phyloP scores from a whole-genome alignment of 106 monocot species.

The Acorus calamus region DNA sequence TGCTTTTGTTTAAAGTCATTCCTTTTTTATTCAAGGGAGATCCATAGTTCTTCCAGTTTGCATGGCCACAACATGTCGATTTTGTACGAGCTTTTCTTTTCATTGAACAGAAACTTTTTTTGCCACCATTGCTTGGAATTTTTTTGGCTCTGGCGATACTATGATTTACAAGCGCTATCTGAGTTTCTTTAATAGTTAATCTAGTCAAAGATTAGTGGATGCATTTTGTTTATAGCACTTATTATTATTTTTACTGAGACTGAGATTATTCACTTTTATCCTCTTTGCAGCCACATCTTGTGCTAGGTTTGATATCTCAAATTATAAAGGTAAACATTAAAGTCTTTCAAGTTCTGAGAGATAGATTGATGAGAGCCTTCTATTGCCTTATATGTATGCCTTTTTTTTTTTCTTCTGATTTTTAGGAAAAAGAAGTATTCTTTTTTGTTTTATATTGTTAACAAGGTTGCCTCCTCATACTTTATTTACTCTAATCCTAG shows the following conservation, averaged over 20 bases:
- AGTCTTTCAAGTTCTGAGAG: neutral
- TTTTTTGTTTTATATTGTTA: neutral
- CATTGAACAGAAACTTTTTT: too few relatives aligned
- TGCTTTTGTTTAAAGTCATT: too few relatives aligned
- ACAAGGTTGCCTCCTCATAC: neutral
- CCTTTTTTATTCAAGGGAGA: too few relatives aligned
- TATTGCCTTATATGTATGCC: neutral
- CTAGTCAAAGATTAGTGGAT: too few relatives aligned
- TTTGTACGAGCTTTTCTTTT: too few relatives aligned
- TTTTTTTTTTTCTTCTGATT: neutral
- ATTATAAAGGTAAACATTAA: conserved; percentile 69
- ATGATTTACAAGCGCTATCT: too few relatives aligned
- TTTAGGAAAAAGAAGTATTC: neutral
- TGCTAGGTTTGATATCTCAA: conserved; percentile 94
- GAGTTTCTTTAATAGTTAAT: too few relatives aligned
- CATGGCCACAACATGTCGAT: too few relatives aligned
- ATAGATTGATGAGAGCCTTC: neutral
- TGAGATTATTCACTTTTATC: neutral
- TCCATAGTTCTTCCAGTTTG: too few relatives aligned
- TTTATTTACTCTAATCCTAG: conserved; percentile 18
- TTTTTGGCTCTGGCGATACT: too few relatives aligned
- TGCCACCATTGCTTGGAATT: too few relatives aligned
- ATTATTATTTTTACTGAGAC: neutral
- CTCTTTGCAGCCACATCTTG: conserved; percentile 74
- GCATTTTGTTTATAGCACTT: neutral